A percentile compares a stretch with the other conserved stretches of the same genome.
Evolutionary conservation across 352 stramenopile species (phyloP).

Genomic region (Globisporangium splendens): DNA sequence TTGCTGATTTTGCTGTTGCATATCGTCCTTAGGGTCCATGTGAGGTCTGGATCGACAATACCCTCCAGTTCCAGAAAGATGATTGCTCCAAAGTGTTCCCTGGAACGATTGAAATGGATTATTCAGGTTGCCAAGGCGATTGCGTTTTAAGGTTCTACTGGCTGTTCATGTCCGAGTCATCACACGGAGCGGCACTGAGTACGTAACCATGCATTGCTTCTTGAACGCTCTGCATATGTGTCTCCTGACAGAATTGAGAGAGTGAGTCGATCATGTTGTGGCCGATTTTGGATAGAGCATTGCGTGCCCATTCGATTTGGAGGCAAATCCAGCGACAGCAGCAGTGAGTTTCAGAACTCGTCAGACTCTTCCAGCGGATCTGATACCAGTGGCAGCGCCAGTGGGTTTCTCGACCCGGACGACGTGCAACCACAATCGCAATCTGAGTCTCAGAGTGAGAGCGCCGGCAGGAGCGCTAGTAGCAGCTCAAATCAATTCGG

Average conservation of each 20-base stretch:
- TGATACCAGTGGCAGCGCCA: too few relatives aligned
- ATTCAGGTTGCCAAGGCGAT: constrained; percentile 27
- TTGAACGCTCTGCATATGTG: background rate
- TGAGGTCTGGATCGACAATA: constrained; percentile 42
- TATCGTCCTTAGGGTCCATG: constrained; percentile 25
- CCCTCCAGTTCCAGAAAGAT: constrained; percentile 21
- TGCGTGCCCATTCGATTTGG: constrained; percentile 11
- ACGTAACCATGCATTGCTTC: constrained; percentile 10
- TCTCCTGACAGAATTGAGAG: too few relatives aligned
- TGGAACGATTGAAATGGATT: constrained; percentile 38
- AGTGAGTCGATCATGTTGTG: too few relatives aligned
- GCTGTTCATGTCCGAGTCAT: constrained; percentile 7
- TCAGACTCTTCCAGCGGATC: too few relatives aligned
- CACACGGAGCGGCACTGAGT: constrained; percentile 32
- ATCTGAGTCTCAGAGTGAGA: background rate
- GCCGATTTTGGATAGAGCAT: constrained; percentile 4
- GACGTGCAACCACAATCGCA: too few relatives aligned
- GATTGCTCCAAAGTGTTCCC: constrained; percentile 37
- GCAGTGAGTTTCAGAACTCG: background rate
- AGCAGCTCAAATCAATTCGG: background rate
- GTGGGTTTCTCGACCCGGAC: too few relatives aligned
- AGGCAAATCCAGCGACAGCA: background rate
- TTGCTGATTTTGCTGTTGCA: background rate
- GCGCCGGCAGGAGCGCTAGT: background rate
- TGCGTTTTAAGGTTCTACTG: constrained; percentile 52